Percentiles rank a stretch among this genome's conserved stretches.
phyloP scores from a whole-genome alignment of 345 rosid genomes.

The Anastatica hierochuntica region DNA sequence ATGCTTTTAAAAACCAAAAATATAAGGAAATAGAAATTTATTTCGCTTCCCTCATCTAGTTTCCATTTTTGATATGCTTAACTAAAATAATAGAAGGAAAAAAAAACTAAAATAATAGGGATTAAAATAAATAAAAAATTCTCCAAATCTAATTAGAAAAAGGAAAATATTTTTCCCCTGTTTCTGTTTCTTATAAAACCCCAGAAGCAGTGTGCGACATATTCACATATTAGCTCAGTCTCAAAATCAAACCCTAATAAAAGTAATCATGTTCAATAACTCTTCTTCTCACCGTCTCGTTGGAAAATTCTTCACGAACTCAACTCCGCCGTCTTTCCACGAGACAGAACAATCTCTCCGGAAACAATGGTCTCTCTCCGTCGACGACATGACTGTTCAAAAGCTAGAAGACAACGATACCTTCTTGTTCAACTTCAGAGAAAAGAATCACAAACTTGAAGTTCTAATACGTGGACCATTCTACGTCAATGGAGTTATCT shows the following conservation, averaged over 20 bases:
- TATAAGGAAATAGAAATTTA: no score
- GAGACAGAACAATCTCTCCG: slow-evolving; percentile 11
- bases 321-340: slow-evolving; percentile 2
- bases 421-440: slow-evolving; percentile 9
- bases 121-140: no score
- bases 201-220: no score
- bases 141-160: no score
- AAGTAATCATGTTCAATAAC: neutral
- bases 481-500: slow-evolving; percentile 1
- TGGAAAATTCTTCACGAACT: slow-evolving; percentile 12
- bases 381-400: slow-evolving; percentile 8
- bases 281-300: slow-evolving; percentile 6
- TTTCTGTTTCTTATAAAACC: no score
- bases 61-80: no score
- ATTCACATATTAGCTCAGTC: no score
- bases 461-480: neutral
- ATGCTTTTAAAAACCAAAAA: no score
- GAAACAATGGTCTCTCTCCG: slow-evolving; percentile 9
- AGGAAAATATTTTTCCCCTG: no score
- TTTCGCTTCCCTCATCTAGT: no score
- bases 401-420: neutral
- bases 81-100: no score
- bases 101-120: no score
- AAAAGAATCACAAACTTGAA: neutral
- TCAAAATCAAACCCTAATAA: neutral